These are phyloP conservation scores for Trametes maxima DNA, from an alignment of 768 basidiomycete species.

Conservation along the genomic window DNA sequence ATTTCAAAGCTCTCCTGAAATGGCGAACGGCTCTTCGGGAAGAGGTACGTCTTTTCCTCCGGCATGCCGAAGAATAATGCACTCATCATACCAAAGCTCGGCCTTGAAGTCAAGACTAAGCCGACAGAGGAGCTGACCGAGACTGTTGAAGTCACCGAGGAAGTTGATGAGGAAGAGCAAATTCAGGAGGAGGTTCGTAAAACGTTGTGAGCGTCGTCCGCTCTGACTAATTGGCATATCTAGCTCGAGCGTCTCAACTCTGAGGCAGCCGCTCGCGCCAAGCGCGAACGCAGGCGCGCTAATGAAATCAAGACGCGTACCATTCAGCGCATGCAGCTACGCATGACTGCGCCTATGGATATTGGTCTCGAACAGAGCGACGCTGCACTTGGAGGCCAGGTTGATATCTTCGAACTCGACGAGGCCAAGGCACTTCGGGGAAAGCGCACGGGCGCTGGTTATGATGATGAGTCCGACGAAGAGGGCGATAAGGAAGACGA, in stretches of 20 bases:
- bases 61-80: neutral
- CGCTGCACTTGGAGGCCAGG: constrained; percentile 70
- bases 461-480: constrained; percentile 49
- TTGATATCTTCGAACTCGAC: constrained; percentile 87
- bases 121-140: constrained; percentile 78
- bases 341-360: constrained; percentile 97
- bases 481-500: constrained; percentile 42
- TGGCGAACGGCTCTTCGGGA: constrained; percentile 89
- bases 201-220: constrained; percentile 2
- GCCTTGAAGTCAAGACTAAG: constrained; percentile 79
- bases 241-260: constrained; percentile 85
- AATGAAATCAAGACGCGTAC: constrained; percentile 90
- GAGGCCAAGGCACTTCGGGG: constrained; percentile 48
- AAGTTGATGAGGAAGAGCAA: constrained; percentile 84
- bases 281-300: constrained; percentile 79
- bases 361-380: constrained; percentile 89
- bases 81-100: constrained; percentile 53
- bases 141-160: constrained; percentile 61
- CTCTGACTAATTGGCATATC: neutral
- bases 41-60: constrained; percentile 63
- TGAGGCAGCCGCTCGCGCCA: constrained; percentile 70
- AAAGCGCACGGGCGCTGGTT: constrained; percentile 42
- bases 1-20: constrained; percentile 91
- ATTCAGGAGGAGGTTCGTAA: constrained; percentile 83
- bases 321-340: constrained; percentile 92